These are phyloP conservation scores for Amylostereum areolatum DNA, from an alignment of 1,284 basidiomycete genomes.

Conservation along the genomic window DNA sequence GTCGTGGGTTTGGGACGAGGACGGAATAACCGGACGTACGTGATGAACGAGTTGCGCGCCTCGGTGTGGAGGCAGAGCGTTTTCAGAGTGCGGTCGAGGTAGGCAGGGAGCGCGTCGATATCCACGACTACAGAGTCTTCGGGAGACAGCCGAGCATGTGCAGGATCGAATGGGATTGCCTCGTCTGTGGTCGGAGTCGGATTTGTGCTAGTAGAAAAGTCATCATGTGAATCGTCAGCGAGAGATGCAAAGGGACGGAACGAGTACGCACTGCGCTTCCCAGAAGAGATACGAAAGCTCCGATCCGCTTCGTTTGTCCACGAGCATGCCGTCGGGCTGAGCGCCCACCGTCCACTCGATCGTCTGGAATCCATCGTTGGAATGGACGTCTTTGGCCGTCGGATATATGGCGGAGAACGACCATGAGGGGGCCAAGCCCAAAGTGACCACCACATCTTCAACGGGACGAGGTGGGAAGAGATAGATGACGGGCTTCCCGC, in stretches of 20 bases:
- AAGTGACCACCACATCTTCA: constrained; percentile 8
- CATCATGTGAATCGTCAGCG: neutral
- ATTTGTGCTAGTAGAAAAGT: neutral
- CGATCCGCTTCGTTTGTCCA: constrained; percentile 14
- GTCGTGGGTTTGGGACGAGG: neutral
- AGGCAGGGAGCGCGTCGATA: constrained; percentile 20
- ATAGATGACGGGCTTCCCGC: constrained; percentile 10
- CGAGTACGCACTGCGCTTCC: constrained; percentile 20
- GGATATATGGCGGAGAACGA: constrained; percentile 10
- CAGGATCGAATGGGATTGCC: constrained; percentile 5
- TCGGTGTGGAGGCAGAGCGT: constrained; percentile 32
- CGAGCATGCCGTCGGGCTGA: constrained; percentile 17
- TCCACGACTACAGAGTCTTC: constrained; percentile 24
- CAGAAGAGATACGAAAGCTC: constrained; percentile 29
- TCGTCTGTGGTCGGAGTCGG: neutral
- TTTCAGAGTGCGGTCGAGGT: constrained; percentile 29
- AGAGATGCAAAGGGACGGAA: neutral
- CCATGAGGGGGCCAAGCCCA: constrained; percentile 19
- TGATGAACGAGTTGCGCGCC: constrained; percentile 39
- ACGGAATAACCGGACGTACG: constrained; percentile 11
- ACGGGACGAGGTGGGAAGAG: constrained; percentile 13
- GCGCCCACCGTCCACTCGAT: constrained; percentile 23
- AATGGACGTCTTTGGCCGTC: constrained; percentile 8
- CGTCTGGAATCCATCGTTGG: constrained; percentile 4
- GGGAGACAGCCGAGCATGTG: constrained; percentile 3